Conservation (phyloP, 2,329 filamentous ascomycete genomes). For the Colletotrichum destructivum region DNA sequence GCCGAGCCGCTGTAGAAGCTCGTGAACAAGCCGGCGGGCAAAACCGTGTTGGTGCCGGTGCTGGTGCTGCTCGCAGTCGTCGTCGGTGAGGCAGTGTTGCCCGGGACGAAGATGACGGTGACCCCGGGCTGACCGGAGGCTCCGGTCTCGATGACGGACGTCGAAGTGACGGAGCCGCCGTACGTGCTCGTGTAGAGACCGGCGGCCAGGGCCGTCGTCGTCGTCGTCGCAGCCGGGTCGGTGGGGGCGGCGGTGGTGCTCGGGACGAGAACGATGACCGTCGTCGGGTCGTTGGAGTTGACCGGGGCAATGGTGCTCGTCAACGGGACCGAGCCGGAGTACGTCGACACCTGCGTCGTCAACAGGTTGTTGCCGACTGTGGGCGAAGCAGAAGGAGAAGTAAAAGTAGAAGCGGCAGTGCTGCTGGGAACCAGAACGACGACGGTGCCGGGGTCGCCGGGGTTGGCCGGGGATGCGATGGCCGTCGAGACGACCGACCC, state of each 20-base stretch:
- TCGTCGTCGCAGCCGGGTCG: background rate
- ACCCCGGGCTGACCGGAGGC: constrained; percentile 10
- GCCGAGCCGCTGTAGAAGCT: constrained; percentile 17
- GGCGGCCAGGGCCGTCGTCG: constrained; percentile 5
- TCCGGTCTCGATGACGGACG: constrained; percentile 6
- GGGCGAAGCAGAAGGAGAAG: background rate
- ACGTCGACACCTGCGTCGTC: constrained; percentile 31
- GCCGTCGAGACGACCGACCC: constrained; percentile 27
- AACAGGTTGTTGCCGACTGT: constrained; percentile 1
- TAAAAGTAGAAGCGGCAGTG: too few relatives aligned
- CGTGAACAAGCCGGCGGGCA: constrained; percentile 20
- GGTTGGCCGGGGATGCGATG: constrained; percentile 30
- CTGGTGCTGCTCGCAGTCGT: background rate
- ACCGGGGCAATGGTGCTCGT: constrained; percentile 33
- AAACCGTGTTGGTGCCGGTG: background rate
- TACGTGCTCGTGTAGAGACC: constrained; percentile 35
- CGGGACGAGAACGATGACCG: constrained; percentile 30
- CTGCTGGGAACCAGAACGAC: constrained; percentile 29
- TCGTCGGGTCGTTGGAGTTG: constrained; percentile 27
- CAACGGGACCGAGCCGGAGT: constrained; percentile 21
- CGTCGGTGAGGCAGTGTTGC: background rate
- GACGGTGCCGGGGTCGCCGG: constrained; percentile 33
- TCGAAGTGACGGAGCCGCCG: constrained; percentile 26
- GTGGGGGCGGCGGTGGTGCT: constrained; percentile 13
- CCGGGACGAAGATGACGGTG: constrained; percentile 25